Base-by-base conservation (phyloP, 2,329 filamentous ascomycete species). In the Myriosclerotinia scirpicola region DNA sequence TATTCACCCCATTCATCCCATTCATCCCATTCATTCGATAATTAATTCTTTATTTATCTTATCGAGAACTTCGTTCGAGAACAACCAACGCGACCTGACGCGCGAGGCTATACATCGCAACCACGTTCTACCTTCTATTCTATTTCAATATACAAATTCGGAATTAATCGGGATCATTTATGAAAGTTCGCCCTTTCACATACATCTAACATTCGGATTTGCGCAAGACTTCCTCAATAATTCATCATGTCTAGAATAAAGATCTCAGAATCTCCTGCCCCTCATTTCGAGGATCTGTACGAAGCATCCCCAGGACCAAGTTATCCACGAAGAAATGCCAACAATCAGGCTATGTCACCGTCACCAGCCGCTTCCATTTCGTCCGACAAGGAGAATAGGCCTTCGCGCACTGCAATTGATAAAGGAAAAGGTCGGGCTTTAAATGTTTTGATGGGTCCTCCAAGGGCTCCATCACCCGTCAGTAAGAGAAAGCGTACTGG, bases 301-400 rank as follows among this genome's bases (percentile, higher is more conserved):
- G 70, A 68, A 54, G 73, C 75, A 50, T 73, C 75, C 22, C 74
- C 75, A 5, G 70, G 63, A n/a, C 75, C 74, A 15, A 68, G 58
- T 48, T 61, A 59, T 20, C 64, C 67, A 44, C 67, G 66, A 64
- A 65, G 56, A 67, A 48, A 53, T 60, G 9, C 70, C 72, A 34
- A 67, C 71, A 53, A 75, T 75, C 54, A 72, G 73, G 34, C 75
- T 20, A 36, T 48, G 20, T 64, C 60, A 20, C 36, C 78, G 17
- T 67, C 67, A 12, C 77, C 80, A 22, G 72, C 76, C 12, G 72
- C 73, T 11, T 76, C 75, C 15, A 68, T 68, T 46, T 78, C 75
- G 1, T 83, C 82, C 7, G 82, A 84, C 70, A 84, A 84, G 71
- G 82, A 84, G 67, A 84, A 84, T 68, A 72, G 69, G 7, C 68